phyloP scores from a whole-genome alignment of 2,329 filamentous ascomycete genomes.

The Tolypocladium sp. region DNA sequence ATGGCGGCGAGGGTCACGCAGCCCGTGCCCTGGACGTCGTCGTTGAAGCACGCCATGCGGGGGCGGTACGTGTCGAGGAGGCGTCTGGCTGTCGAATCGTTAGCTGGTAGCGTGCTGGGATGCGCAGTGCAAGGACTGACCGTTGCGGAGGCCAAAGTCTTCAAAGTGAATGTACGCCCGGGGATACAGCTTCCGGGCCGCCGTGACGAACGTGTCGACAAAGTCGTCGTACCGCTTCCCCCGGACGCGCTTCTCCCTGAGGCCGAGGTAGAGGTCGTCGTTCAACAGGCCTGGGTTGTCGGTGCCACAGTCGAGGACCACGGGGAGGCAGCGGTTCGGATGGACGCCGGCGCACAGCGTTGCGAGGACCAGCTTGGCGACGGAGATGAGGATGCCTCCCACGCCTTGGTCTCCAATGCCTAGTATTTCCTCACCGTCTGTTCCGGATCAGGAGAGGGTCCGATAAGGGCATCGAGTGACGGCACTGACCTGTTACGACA shows the following conservation, averaged over 20 bases:
- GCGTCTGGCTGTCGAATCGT: constrained; percentile 43
- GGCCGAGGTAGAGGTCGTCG: constrained; percentile 72
- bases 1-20: constrained; percentile 80
- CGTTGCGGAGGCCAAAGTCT: constrained; percentile 73
- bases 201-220: constrained; percentile 63
- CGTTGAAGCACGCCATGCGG: constrained; percentile 77
- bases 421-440: constrained; percentile 64
- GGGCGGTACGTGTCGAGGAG: constrained; percentile 69
- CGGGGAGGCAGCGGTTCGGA: constrained; percentile 66
- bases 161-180: constrained; percentile 83
- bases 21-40: constrained; percentile 83
- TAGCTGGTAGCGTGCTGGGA: not conserved
- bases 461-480: not conserved
- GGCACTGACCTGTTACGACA: constrained; percentile 62
- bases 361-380: constrained; percentile 74
- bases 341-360: constrained; percentile 84
- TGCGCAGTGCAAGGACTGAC: constrained; percentile 18
- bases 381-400: constrained; percentile 73
- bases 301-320: constrained; percentile 80
- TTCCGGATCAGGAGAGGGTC: too few relatives aligned
- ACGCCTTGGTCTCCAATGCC: constrained; percentile 87
- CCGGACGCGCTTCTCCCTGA: constrained; percentile 55
- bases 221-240: constrained; percentile 70
- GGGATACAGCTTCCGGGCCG: constrained; percentile 62
- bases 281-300: constrained; percentile 67